These are phyloP conservation scores for Pestalotiopsis sp. DNA, from an alignment of 2,329 filamentous ascomycete species.

Conservation along the genomic window DNA sequence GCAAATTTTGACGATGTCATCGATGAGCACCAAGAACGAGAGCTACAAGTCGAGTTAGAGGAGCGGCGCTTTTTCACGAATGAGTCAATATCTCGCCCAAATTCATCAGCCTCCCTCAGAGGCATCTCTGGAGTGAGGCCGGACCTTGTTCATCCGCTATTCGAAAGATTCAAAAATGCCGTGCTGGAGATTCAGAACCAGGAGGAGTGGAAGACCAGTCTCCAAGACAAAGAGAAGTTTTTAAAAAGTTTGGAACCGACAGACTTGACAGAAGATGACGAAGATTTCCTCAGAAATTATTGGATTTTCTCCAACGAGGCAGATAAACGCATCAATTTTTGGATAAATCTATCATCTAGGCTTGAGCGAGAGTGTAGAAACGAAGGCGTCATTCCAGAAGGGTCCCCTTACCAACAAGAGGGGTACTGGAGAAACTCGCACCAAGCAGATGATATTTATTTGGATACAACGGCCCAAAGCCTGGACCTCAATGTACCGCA, in stretches of 20 bases:
- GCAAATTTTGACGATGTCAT: neutral
- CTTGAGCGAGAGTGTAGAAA: neutral
- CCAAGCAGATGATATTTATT: neutral
- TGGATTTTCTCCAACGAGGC: neutral
- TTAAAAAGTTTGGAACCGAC: neutral
- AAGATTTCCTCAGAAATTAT: neutral
- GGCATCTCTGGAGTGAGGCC: neutral
- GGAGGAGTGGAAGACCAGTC: neutral
- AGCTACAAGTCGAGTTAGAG: neutral
- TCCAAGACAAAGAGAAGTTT: neutral
- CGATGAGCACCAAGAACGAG: neutral
- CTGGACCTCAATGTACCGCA: neutral
- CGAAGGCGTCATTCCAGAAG: neutral
- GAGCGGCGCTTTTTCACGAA: neutral
- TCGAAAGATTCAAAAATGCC: neutral
- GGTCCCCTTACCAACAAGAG: neutral
- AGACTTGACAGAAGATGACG: neutral
- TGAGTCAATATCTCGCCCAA: neutral
- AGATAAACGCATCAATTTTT: neutral
- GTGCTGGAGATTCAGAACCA: neutral
- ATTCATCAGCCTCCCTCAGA: neutral
- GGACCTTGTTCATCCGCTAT: neutral
- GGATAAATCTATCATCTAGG: neutral
- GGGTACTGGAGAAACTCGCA: neutral
- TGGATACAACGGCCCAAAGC: neutral